These are phyloP conservation scores for Jatropha podagrica DNA, from an alignment of 441 rosid genomes.

Conservation along the genomic window DNA sequence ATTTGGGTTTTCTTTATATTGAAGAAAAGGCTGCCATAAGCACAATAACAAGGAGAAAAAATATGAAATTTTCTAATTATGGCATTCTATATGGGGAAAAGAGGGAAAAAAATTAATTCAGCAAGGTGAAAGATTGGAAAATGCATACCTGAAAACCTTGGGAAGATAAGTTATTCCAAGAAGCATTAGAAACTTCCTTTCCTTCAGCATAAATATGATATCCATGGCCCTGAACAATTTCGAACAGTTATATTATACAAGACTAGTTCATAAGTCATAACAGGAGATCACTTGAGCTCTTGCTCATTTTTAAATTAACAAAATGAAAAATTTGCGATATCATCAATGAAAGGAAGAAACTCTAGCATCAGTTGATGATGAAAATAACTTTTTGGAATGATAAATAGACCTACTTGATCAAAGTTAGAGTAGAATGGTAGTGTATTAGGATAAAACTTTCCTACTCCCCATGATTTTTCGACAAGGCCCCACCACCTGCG, in stretches of 20 bases:
- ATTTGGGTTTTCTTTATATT: conserved; percentile 38
- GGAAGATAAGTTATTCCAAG: conserved; percentile 78
- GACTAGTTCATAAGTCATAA: background rate
- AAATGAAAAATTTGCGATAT: too few relatives aligned
- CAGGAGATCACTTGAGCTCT: background rate
- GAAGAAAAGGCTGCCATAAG: conserved; percentile 52
- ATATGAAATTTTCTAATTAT: background rate
- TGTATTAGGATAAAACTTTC: conserved; percentile 53
- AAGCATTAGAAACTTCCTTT: conserved; percentile 36
- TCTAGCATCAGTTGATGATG: background rate
- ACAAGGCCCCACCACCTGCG: conserved; percentile 87
- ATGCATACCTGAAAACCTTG: conserved; percentile 67
- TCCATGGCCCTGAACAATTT: conserved; percentile 59
- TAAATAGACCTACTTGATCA: conserved; percentile 60
- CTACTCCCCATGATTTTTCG: conserved; percentile 74
- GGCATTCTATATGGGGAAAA: background rate
- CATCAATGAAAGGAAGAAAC: background rate
- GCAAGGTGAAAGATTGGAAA: background rate
- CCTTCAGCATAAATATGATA: conserved; percentile 67
- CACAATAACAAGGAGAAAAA: background rate
- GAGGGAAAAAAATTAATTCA: background rate
- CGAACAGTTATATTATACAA: conserved; percentile 4
- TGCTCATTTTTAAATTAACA: too few relatives aligned
- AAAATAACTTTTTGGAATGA: background rate
- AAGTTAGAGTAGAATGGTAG: conserved; percentile 87